These are phyloP conservation scores for Salix caprea DNA, from an alignment of 345 rosid species.

Conservation along the genomic window DNA sequence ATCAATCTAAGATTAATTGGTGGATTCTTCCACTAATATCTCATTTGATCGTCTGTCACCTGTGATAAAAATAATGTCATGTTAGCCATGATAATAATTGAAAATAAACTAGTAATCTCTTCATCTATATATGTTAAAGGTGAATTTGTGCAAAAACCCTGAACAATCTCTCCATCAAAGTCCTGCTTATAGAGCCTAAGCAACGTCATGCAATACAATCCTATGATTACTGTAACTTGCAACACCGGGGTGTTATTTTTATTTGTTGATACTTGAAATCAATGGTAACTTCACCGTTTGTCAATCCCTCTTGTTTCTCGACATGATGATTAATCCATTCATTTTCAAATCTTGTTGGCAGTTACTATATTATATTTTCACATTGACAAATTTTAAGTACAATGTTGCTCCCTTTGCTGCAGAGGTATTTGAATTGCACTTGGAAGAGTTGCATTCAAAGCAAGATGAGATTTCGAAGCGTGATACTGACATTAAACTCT, in stretches of 20 bases:
- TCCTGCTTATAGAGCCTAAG: not conserved
- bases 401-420: slow-evolving; percentile 21
- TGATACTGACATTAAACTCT: slow-evolving; percentile 77
- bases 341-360: not conserved
- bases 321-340: not conserved
- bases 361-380: not conserved
- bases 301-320: not conserved
- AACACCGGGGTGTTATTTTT: not conserved
- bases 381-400: not conserved
- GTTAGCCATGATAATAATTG: not conserved
- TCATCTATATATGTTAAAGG: not conserved
- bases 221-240: not conserved
- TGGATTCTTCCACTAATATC: not conserved
- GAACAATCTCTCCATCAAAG: not conserved
- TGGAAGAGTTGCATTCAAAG: slow-evolving; percentile 84
- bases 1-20: not conserved
- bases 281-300: not conserved
- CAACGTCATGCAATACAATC: not conserved
- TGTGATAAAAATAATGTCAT: not conserved
- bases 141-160: not conserved
- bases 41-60: not conserved
- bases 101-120: not conserved
- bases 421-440: slow-evolving; percentile 91
- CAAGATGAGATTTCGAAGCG: slow-evolving; percentile 85
- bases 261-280: not conserved